These are phyloP conservation scores for Nigrospora sphaerica DNA, from an alignment of 2,329 filamentous ascomycete genomes.

Conservation along the genomic window DNA sequence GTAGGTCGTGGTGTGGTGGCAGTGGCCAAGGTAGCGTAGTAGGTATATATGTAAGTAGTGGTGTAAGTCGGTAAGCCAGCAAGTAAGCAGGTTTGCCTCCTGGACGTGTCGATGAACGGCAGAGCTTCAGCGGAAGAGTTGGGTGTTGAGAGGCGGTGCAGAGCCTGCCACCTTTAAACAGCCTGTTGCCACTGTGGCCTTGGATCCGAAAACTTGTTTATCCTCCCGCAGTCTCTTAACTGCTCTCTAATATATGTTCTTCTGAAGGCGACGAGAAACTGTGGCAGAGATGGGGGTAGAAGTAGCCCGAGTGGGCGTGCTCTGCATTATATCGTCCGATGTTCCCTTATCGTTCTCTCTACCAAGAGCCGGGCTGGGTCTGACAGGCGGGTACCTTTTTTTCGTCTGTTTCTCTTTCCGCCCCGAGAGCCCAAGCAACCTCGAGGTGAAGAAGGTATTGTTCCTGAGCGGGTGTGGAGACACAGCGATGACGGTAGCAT, in stretches of 20 bases:
- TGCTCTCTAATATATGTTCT: constrained; percentile 22
- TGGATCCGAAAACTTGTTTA: background rate
- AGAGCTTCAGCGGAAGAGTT: too few species aligned
- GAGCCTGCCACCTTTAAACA: constrained; percentile 13
- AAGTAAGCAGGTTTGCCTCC: background rate
- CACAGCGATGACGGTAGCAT: constrained; percentile 44
- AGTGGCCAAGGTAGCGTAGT: too few species aligned
- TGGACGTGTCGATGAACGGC: background rate
- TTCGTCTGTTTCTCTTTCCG: constrained; percentile 31
- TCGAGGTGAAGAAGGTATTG: constrained; percentile 22
- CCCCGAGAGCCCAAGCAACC: constrained; percentile 35
- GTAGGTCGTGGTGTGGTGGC: too few species aligned
- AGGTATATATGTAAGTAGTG: too few species aligned
- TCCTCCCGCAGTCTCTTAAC: constrained; percentile 18
- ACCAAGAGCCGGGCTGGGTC: constrained; percentile 24
- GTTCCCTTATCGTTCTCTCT: constrained; percentile 26
- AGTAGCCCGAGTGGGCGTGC: constrained; percentile 26
- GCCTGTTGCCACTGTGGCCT: constrained; percentile 20
- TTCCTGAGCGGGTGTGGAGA: constrained; percentile 37
- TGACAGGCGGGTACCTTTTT: constrained; percentile 28
- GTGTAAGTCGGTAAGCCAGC: background rate
- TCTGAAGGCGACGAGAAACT: background rate
- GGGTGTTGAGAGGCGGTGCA: background rate
- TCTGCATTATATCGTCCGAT: constrained; percentile 42
- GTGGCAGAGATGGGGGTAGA: constrained; percentile 6